Base-by-base conservation (phyloP, 2,329 filamentous ascomycete species). In the Anthostomella pinea region DNA sequence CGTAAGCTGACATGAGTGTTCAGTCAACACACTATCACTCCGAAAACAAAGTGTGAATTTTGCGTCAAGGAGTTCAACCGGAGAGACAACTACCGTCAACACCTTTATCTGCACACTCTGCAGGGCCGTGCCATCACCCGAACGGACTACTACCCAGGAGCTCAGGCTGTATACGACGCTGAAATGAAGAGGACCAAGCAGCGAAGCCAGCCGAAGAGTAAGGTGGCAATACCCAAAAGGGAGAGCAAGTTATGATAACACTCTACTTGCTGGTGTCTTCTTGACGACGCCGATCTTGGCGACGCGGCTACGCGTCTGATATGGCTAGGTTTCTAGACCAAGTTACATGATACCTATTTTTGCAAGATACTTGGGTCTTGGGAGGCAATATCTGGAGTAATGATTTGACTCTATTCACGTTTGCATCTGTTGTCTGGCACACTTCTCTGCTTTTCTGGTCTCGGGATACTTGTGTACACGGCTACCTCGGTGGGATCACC, bases 41-140 rank as follows among this genome's bases (percentile, higher is more conserved):
- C n/a, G n/a, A 48, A 46, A 19, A 49, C 38, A 10, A 13, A 28
- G 10, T 57, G 52, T 33, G 39, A 32, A 2, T 54, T 55, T 20
- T 58, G 55, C 37, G 11, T 19, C 4, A 59, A 56, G 38, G 39
- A 29, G 1, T 60, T 64, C 50, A 64, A 65, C 51, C 60, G 65
- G 17, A 50, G 35, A 17, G 66, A 69, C 39, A 69, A 68, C 52
- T 63, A 55, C 44, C 50, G 56, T 1, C 49, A 56, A 15, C 65
- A 69, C 35, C 48, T 67, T n/a, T 49, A 44, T n/a, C 52, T 67
- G 3, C 65, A 68, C 44, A 59, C 58, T 6, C 38, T 50, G 6
- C 38, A 51, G 25, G 40, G 51, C n/a, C 47, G 58, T 11, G 48
- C 54, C 30, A 60, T 56, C 23, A 52, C 55, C 13, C 56, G 64